Conservation (phyloP, 805 yeast species). For the Soucietia sequanensis region DNA sequence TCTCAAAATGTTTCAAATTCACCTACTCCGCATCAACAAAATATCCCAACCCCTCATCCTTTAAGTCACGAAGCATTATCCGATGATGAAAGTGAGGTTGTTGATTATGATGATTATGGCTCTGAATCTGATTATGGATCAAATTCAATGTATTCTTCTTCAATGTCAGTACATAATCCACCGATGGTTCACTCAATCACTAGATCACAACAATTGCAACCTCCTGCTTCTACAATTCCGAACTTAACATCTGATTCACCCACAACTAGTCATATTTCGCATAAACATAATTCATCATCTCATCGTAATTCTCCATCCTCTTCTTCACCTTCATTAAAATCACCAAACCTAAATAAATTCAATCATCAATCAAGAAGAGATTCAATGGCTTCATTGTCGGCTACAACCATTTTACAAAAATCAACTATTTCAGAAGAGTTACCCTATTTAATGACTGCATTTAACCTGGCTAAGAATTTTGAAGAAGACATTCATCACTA, state of each 20-base stretch:
- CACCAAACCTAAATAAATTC: too few species aligned
- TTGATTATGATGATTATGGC: conserved; percentile 18
- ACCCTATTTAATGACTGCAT: conserved; percentile 66
- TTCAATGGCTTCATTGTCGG: conserved; percentile 24
- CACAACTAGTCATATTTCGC: too few species aligned
- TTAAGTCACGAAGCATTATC: background rate
- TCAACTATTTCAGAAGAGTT: conserved; percentile 62
- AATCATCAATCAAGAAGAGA: conserved; percentile 22
- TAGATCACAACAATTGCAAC: conserved; percentile 10
- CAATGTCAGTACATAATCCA: conserved; percentile 17
- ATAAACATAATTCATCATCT: too few species aligned
- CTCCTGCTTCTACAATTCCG: conserved; percentile 2
- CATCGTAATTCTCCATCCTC: conserved; percentile 3
- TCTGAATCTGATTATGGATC: conserved; percentile 28
- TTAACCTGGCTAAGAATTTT: conserved; percentile 57
- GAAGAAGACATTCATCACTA: conserved; percentile 47
- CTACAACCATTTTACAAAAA: conserved; percentile 42
- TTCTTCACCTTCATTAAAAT: background rate
- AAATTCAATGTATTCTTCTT: conserved; percentile 16
- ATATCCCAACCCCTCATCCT: background rate
- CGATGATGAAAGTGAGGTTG: conserved; percentile 14
- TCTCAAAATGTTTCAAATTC: too few species aligned
- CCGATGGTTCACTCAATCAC: conserved; percentile 44
- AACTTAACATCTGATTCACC: conserved; percentile 3
- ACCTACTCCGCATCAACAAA: too few species aligned